phyloP scores from a whole-genome alignment of 345 rosid species.

The Viola odorata region DNA sequence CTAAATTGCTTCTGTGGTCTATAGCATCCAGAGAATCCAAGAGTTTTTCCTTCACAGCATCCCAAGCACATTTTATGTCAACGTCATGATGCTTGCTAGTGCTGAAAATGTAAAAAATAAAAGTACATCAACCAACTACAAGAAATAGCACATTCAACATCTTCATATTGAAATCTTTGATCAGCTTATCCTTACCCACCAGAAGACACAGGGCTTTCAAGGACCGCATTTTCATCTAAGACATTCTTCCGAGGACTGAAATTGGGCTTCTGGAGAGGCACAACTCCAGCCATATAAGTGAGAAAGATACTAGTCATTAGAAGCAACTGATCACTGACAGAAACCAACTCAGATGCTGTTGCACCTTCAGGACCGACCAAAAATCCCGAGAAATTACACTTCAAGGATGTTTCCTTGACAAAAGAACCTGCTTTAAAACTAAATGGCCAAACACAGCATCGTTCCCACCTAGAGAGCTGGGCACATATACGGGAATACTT shows the following conservation, averaged over 20 bases:
- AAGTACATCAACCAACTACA: conserved; percentile 5
- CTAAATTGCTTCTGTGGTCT: conserved; percentile 35
- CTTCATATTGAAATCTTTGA: conserved; percentile 14
- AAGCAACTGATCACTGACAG: conserved; percentile 67
- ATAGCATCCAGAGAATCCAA: conserved; percentile 55
- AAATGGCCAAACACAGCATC: conserved; percentile 15
- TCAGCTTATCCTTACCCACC: conserved; percentile 88
- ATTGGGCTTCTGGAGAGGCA: conserved; percentile 44
- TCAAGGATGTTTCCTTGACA: conserved; percentile 22
- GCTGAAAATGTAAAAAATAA: conserved; percentile 24
- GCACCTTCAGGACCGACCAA: conserved; percentile 47
- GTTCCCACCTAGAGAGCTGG: conserved; percentile 24
- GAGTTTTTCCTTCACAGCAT: conserved; percentile 58
- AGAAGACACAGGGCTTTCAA: conserved; percentile 47
- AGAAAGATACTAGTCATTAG: conserved; percentile 64
- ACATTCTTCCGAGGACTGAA: conserved; percentile 27
- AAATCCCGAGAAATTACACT: conserved; percentile 45
- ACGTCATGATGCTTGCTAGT: conserved; percentile 33
- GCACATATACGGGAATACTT: conserved; percentile 26
- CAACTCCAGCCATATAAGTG: conserved; percentile 75
- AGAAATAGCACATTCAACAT: conserved; percentile 1
- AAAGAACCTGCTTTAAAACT: conserved; percentile 24
- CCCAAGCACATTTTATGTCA: conserved; percentile 47
- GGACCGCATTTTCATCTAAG: conserved; percentile 21
- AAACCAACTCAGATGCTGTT: conserved; percentile 46